These are phyloP conservation scores for Fusarium sp. DNA, from an alignment of 2,329 filamentous ascomycete genomes.

Conservation along the genomic window DNA sequence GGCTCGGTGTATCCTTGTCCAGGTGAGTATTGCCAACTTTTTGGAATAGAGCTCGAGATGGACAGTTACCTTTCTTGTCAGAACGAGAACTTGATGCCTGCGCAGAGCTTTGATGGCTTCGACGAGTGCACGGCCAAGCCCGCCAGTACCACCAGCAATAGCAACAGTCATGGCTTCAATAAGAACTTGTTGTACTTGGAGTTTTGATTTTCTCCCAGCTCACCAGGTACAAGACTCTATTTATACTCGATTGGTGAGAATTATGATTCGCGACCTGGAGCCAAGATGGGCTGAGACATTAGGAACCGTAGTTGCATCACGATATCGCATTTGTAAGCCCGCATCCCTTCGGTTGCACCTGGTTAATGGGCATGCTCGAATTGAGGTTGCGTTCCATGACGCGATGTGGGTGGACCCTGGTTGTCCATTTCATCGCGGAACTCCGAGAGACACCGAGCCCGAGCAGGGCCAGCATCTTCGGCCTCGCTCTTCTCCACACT, in stretches of 20 bases:
- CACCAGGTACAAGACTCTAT: neutral
- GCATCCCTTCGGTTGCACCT: neutral
- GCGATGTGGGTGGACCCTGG: neutral
- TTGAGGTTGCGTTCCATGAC: too few relatives aligned
- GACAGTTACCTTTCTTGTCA: conserved; percentile 51
- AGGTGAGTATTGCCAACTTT: neutral
- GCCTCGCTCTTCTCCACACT: too few relatives aligned
- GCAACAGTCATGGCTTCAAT: neutral
- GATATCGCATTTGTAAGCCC: neutral
- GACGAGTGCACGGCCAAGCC: neutral
- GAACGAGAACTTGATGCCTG: conserved; percentile 57
- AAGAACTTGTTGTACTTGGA: neutral
- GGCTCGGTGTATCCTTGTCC: neutral
- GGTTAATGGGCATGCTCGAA: too few relatives aligned
- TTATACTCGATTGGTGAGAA: neutral
- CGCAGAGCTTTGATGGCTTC: conserved; percentile 23
- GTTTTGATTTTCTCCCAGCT: neutral
- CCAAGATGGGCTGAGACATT: neutral
- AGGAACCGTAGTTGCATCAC: neutral
- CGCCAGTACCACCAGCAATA: neutral
- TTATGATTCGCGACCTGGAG: neutral
- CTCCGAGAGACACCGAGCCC: neutral
- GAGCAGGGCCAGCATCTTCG: neutral
- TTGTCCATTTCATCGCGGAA: neutral
- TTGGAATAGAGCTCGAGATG: neutral